Evolutionary conservation across 202 grass and related monocot genomes (phyloP).

Genomic region (Miscanthus sacchariflorus): DNA sequence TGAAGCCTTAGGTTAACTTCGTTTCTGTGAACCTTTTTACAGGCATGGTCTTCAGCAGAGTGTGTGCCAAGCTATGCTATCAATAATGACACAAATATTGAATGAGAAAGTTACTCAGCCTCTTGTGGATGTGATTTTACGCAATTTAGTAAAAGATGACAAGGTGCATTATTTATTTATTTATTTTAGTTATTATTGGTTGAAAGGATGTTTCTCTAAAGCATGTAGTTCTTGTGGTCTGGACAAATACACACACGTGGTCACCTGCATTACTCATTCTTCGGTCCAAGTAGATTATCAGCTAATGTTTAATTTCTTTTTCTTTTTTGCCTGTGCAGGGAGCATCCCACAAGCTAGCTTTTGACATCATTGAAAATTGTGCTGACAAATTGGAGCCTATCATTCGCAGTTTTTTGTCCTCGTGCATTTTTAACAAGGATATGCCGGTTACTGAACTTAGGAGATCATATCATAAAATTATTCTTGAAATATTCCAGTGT

Average conservation of each 20-base stretch:
- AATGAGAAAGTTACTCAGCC: constrained; percentile 84
- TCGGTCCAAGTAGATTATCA: constrained; percentile 34
- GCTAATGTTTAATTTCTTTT: constrained; percentile 48
- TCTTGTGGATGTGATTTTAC: constrained; percentile 82
- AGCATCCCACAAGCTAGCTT: constrained; percentile 71
- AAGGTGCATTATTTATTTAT: constrained; percentile 60
- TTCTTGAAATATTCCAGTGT: constrained; percentile 88
- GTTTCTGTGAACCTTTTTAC: constrained; percentile 40
- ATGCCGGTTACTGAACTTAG: constrained; percentile 52
- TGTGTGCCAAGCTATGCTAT: constrained; percentile 78
- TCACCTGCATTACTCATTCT: constrained; percentile 37
- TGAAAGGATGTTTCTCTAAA: constrained; percentile 29
- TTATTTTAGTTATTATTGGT: not conserved
- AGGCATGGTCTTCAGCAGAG: constrained; percentile 85
- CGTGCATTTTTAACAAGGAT: constrained; percentile 72
- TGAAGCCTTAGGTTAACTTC: constrained; percentile 5
- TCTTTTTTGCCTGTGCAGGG: constrained; percentile 65
- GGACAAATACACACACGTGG: constrained; percentile 15
- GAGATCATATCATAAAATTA: constrained; percentile 80
- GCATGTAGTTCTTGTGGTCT: constrained; percentile 16
- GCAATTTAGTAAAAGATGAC: constrained; percentile 85
- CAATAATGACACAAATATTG: constrained; percentile 81
- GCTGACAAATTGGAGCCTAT: constrained; percentile 70
- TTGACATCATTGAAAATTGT: constrained; percentile 71
- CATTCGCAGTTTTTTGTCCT: constrained; percentile 68